Base-by-base conservation (phyloP, 768 basidiomycete genomes). In the Suillus occidentalis region DNA sequence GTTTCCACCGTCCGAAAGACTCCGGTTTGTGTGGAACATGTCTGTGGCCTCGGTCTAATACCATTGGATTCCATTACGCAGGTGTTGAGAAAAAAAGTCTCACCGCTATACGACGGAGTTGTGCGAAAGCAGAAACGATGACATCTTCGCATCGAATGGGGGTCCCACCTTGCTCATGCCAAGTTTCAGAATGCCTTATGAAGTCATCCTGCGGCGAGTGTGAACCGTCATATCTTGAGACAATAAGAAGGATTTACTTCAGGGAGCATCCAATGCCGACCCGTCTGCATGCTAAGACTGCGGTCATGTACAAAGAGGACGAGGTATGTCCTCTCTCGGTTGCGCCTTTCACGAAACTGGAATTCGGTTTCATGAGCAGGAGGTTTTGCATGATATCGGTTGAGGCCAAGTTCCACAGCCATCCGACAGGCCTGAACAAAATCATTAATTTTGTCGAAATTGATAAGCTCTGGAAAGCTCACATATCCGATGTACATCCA, bases 401-500 rank as follows among this genome's bases (percentile, higher is more conserved):
- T 94, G 28, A 94, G 81, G 59, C 88, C 86, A 40, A 94, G 83
- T 73, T 94, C 92, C 34, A 95, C 87, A 36, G 93, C 90, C 91
- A 95, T 92, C 55, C 92, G 89, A 72, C 90, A 91, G 20, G 92
- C 92, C 90, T 92, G 67, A 37, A 47, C 64, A 37, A 47, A 59
- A 36, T 60, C n/a, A 64, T 63, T 57, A 25, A 55, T 31, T 58
- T 36, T 34, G 20, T 34, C 14, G 31, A 36, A 49, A 63, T 63
- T 1, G 9, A 28, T 10, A 1, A 25, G 7, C 18, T 16, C 39
- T 58, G 22, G 10, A 49, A 60, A 20, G 80, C 87, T 73, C 76
- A 90, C 91, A 76, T 93, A 90, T 64, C 92, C 92, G 73, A 95
- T 92, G 73, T 90, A 94, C 61, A 85, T 90, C 92, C 92, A 95